phyloP scores from a whole-genome alignment of 768 basidiomycete species.

The Mycena pura region DNA sequence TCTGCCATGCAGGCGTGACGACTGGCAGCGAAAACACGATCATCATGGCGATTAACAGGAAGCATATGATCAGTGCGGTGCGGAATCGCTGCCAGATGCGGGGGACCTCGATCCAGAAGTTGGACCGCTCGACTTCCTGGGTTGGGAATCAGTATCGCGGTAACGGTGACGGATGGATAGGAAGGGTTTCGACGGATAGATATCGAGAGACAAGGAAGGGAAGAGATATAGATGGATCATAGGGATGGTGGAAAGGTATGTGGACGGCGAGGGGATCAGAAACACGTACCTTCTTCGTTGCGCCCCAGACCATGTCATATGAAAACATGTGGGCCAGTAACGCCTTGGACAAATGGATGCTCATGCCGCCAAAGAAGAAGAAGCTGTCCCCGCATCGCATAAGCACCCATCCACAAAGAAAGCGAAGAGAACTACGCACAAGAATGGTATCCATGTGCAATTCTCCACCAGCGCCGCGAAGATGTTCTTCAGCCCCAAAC shows the following conservation, averaged over 20 bases:
- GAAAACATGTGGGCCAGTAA: constrained; percentile 76
- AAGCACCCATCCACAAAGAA: constrained; percentile 13
- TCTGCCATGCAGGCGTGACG: constrained; percentile 69
- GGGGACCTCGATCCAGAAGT: constrained; percentile 92
- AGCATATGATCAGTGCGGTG: constrained; percentile 62
- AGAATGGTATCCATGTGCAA: constrained; percentile 73
- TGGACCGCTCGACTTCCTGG: constrained; percentile 86
- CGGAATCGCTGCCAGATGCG: constrained; percentile 84
- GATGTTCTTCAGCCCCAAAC: constrained; percentile 63
- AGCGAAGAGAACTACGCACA: no score
- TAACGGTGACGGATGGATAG: background rate
- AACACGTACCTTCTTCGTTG: constrained; percentile 66
- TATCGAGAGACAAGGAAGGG: no score
- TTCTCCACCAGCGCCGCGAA: constrained; percentile 63
- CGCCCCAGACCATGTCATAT: constrained; percentile 80
- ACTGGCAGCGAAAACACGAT: constrained; percentile 59
- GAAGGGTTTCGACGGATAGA: no score
- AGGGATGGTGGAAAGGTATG: no score
- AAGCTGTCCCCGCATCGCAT: constrained; percentile 50
- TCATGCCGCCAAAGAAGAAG: constrained; percentile 81
- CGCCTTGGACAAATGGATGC: constrained; percentile 70
- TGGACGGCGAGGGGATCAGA: no score
- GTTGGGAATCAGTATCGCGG: background rate
- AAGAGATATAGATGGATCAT: no score
- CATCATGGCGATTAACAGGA: constrained; percentile 58